Conservation (phyloP, 768 basidiomycete species). For the Neoboletus subvelutipes region DNA sequence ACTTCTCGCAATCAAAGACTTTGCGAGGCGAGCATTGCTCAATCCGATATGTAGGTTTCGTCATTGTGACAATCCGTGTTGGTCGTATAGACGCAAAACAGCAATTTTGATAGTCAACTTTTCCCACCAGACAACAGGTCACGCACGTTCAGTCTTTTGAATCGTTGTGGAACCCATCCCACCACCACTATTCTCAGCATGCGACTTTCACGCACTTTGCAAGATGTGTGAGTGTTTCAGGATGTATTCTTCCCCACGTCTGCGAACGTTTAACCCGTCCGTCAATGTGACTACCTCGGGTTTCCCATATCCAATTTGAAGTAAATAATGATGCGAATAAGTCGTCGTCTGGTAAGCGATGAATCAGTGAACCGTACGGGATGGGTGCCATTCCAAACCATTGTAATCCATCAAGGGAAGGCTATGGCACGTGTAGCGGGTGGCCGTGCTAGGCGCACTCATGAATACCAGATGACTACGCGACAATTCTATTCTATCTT, state of each 20-base stretch:
- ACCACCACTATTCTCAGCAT: background rate
- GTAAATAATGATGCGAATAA: background rate
- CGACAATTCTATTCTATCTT: too few relatives aligned
- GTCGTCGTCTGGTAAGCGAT: background rate
- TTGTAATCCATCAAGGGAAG: background rate
- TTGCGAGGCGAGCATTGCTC: background rate
- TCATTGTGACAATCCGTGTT: background rate
- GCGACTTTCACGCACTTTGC: background rate
- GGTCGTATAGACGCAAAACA: background rate
- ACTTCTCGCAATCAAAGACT: background rate
- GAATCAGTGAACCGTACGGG: background rate
- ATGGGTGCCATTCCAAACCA: background rate
- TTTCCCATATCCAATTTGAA: background rate
- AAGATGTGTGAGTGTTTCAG: background rate
- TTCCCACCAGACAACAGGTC: too few relatives aligned
- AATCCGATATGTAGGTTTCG: background rate
- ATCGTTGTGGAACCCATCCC: background rate
- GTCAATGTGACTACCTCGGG: background rate
- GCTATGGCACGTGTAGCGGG: too few relatives aligned
- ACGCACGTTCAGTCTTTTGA: background rate
- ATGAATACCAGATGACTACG: background rate
- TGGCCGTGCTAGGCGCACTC: background rate
- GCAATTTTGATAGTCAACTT: background rate
- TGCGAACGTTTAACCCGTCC: background rate
- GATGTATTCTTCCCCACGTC: background rate